Evolutionary conservation across 352 stramenopile genomes (phyloP), one percentile per base, ranked within the genome.

Genomic region (Globisporangium recalcitrans): DNA sequence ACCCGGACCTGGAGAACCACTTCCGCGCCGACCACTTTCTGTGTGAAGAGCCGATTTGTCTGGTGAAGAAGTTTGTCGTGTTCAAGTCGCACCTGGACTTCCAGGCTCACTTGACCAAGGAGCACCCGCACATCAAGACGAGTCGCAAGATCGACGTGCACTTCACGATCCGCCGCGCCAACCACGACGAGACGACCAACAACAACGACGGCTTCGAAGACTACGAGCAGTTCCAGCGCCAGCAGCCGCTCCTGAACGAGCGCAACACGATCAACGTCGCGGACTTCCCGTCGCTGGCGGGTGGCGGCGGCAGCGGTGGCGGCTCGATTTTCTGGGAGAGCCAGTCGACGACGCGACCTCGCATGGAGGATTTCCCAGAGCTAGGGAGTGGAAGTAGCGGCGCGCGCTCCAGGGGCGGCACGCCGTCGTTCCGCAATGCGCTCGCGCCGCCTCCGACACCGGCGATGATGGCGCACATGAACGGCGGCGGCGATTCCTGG

Each of bases 1-100:
- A 97, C 70, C 72, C 80, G 47, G 90, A 97, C 69, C 60, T 97
- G 42, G 83, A 97, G 59, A 90, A 92, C 70, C 89, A 97, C 63
- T 97, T 96, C 72, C 82, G 90, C 59, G 79, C 79, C 19, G 87
- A 95, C 14, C 90, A 97, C 57, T 93, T 88, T 48, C 63, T 97
- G 46, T 97, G 88, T 55, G 88, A 97, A 70, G 87, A 97, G 60
- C 63, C 78, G 7, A 36, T 62, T 31, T 97, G 90, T 70, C 72
- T 97, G 0, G 69, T 68, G 19, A 88, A 91, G 58, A 95, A 96
- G 62, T 97, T 97, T 62, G 82, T 96, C 29, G 90, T 97, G 0
- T 97, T 97, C 65, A 87, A 85, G 60, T 82, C 82, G 27, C 82
- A 96, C 63, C 68, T 97, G 44, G 88, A 97, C 61, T 62, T 96